These are phyloP conservation scores for Stevia rebaudiana DNA, from an alignment of 140 eudicot genomes.

Conservation along the genomic window DNA sequence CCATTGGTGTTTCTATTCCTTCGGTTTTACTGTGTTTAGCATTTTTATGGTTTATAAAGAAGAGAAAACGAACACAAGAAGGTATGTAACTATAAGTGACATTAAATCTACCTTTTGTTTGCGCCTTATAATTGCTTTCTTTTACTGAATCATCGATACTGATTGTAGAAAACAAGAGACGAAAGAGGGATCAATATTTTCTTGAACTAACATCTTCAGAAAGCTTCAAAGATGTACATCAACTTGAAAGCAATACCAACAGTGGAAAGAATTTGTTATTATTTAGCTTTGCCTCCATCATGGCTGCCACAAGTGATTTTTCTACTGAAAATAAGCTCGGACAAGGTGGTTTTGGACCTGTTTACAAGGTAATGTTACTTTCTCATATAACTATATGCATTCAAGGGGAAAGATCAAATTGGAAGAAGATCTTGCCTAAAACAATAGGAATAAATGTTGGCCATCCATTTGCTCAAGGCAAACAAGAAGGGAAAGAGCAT, in stretches of 20 bases:
- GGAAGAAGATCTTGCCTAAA: too few species aligned
- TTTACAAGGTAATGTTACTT: constrained; percentile 34
- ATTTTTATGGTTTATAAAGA: constrained; percentile 15
- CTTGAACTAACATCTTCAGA: constrained; percentile 32
- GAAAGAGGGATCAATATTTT: constrained; percentile 23
- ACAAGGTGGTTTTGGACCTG: constrained; percentile 57
- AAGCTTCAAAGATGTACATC: constrained; percentile 32
- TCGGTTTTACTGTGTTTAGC: constrained; percentile 4
- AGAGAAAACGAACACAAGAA: constrained; percentile 19
- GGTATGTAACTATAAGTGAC: constrained; percentile 15
- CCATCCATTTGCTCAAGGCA: too few species aligned
- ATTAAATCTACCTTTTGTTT: background rate
- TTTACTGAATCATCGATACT: background rate
- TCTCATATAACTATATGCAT: background rate
- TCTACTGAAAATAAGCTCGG: constrained; percentile 42
- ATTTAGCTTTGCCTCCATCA: constrained; percentile 31
- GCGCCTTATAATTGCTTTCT: background rate
- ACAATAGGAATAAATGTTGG: too few species aligned
- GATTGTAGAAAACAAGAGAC: constrained; percentile 26
- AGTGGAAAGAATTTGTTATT: constrained; percentile 31
- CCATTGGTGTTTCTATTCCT: constrained; percentile 17
- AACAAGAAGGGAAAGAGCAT: too few species aligned
- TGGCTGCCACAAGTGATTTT: constrained; percentile 37
- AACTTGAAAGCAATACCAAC: constrained; percentile 23
- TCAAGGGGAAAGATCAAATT: too few species aligned